Evolutionary conservation across 176 grass and related monocot species (phyloP).

Genomic region (Triticum timopheevii): DNA sequence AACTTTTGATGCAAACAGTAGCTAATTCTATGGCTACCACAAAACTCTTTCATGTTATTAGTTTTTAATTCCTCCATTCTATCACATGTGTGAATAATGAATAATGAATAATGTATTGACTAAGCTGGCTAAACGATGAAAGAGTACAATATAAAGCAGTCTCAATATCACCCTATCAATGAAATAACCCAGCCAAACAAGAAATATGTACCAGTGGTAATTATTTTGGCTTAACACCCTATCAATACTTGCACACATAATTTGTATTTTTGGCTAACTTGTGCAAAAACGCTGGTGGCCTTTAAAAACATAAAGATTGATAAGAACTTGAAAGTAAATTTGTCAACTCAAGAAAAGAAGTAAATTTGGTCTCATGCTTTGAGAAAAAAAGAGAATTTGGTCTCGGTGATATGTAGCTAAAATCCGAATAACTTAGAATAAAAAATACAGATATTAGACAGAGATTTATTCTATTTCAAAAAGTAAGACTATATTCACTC

Average conservation of each 20-base stretch:
- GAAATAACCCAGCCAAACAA: not conserved
- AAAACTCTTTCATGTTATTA: not conserved
- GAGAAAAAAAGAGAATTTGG: not conserved
- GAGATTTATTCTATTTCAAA: not conserved
- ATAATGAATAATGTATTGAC: not conserved
- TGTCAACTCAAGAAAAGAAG: no score
- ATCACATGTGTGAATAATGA: no score
- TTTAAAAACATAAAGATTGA: not conserved
- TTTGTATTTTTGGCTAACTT: no score
- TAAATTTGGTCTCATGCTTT: not conserved
- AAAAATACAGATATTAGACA: not conserved
- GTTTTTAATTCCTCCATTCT: no score
- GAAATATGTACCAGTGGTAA: not conserved
- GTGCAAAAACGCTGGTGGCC: no score
- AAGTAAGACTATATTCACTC: no score
- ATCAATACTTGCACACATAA: not conserved
- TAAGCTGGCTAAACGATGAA: not conserved
- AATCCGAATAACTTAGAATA: not conserved
- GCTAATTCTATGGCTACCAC: not conserved
- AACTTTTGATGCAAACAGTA: not conserved
- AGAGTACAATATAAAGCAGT: no score
- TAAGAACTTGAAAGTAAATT: not conserved
- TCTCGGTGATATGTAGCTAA: not conserved
- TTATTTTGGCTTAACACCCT: not conserved
- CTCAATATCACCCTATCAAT: no score